Base-by-base conservation (phyloP, 2,329 filamentous ascomycete species). In the Macrophomina tecta region DNA sequence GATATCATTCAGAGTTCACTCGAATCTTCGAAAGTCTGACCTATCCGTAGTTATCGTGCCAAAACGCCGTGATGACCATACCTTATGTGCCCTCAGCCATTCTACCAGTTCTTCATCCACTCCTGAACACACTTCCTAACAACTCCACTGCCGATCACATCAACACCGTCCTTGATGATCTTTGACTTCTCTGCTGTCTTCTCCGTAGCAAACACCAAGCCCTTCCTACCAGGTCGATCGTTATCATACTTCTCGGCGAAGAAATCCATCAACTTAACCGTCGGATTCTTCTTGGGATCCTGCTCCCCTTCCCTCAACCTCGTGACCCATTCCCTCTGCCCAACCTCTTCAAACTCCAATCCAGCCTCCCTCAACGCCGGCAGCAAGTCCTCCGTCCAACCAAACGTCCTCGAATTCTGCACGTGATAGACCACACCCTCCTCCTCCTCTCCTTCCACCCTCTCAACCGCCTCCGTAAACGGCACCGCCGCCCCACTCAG, bases 241-340 rank as follows among this genome's bases (percentile, higher is more conserved):
- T 66, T 61, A 56, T 83, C 82, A 68, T 87, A 87, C 70, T 86
- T 86, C 2, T 76, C 75, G 4, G 78, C 74, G 67, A 86, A 87
- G 75, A 85, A 87, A 49, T 85, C 83, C 0, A 86, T 68, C 1
- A 87, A 76, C 72, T 86, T 86, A 69, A 85, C 79, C 0, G 83
- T 80, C 11, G 85, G 84, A 52, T 66, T 66, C 36, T 45, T 73
- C 6, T 76, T 68, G 0, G 83, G 82, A 71, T 87, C 84, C 2
- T 77, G 78, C 60, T 86, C 82, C 1, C 60, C 58, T 1, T 75
- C 75, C 4, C 82, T 67, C 7, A 86, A 71, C 4, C 38, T 14
- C 16, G 38, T n/a, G 40, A 64, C 49, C 58, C 56, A 67, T 48
- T 63, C 65, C 30, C 55, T 45, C 65, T 73, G 73, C 16, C 69